These are phyloP conservation scores for Claviceps pazoutovae DNA, from an alignment of 2,329 filamentous ascomycete genomes.

Conservation along the genomic window DNA sequence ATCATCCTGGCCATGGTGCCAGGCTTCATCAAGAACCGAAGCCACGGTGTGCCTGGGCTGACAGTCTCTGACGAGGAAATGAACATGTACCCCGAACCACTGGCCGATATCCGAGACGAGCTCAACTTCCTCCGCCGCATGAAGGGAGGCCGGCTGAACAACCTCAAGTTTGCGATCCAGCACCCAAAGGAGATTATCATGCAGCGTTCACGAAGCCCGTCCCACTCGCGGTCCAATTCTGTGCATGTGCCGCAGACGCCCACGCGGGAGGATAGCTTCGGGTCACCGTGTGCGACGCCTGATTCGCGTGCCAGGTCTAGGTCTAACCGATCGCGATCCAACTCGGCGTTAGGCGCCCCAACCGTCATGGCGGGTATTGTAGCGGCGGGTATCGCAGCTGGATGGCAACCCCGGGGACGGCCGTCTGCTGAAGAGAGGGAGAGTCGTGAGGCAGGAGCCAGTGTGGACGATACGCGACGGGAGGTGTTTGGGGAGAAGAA, in stretches of 20 bases:
- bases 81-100: constrained; percentile 53
- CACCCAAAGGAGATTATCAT: constrained; percentile 60
- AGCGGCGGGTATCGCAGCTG: constrained; percentile 60
- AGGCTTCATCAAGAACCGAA: constrained; percentile 35
- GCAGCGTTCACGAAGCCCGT: constrained; percentile 47
- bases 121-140: constrained; percentile 67
- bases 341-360: constrained; percentile 60
- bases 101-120: constrained; percentile 66
- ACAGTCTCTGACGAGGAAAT: constrained; percentile 56
- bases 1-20: constrained; percentile 41
- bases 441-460: constrained; percentile 7
- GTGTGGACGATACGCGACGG: constrained; percentile 6
- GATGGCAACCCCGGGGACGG: constrained; percentile 59
- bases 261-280: constrained; percentile 39
- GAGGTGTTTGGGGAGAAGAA: constrained; percentile 5
- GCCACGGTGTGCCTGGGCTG: constrained; percentile 34
- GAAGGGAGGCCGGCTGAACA: constrained; percentile 70
- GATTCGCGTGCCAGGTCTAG: constrained; percentile 52
- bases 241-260: constrained; percentile 49
- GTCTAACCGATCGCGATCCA: constrained; percentile 50
- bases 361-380: constrained; percentile 76
- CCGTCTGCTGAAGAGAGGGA: constrained; percentile 15
- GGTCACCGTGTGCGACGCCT: constrained; percentile 36
- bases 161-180: constrained; percentile 63
- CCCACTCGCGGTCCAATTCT: constrained; percentile 51